Evolutionary conservation across 2,329 filamentous ascomycete species (phyloP).

Genomic region (Hypoxylon sp.): DNA sequence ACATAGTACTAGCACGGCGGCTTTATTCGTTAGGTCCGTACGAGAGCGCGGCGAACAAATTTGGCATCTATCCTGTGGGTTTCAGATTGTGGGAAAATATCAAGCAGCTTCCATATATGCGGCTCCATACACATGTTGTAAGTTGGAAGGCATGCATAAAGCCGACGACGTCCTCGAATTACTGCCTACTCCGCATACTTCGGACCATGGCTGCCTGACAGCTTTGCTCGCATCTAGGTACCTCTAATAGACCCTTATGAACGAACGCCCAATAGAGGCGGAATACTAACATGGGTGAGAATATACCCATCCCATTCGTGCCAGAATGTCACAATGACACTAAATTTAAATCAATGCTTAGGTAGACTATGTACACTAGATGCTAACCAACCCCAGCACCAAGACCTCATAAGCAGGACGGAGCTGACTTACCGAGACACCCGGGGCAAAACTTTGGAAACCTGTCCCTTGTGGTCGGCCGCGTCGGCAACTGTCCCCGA

Average conservation of each 20-base stretch:
- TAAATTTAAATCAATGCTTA: slow-evolving; percentile 7
- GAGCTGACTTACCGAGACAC: slow-evolving; percentile 17
- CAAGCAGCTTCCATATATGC: slow-evolving; percentile 4
- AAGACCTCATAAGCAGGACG: slow-evolving; percentile 5
- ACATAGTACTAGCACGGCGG: slow-evolving; percentile 11
- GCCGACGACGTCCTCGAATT: not conserved
- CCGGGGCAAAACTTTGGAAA: slow-evolving; percentile 20
- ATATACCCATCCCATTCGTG: not conserved
- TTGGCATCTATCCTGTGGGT: slow-evolving; percentile 20
- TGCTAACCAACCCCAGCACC: not conserved
- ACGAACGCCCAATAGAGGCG: not conserved
- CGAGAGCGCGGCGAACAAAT: slow-evolving; percentile 12
- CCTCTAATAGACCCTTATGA: not conserved
- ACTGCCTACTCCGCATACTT: not conserved
- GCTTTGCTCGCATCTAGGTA: not conserved
- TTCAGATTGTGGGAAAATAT: slow-evolving; percentile 25
- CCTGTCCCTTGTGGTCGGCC: slow-evolving; percentile 15
- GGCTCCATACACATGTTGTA: not conserved
- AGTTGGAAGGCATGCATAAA: not conserved
- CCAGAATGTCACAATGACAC: slow-evolving; percentile 26
- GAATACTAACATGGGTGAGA: too few relatives aligned
- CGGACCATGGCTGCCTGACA: not conserved
- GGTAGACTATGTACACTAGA: too few relatives aligned
- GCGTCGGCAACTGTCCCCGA: slow-evolving; percentile 27
- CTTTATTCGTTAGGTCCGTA: slow-evolving; percentile 26